Evolutionary conservation across 345 rosid species (phyloP), one percentile per base, ranked within the genome.

Genomic region (Litchi chinensis): DNA sequence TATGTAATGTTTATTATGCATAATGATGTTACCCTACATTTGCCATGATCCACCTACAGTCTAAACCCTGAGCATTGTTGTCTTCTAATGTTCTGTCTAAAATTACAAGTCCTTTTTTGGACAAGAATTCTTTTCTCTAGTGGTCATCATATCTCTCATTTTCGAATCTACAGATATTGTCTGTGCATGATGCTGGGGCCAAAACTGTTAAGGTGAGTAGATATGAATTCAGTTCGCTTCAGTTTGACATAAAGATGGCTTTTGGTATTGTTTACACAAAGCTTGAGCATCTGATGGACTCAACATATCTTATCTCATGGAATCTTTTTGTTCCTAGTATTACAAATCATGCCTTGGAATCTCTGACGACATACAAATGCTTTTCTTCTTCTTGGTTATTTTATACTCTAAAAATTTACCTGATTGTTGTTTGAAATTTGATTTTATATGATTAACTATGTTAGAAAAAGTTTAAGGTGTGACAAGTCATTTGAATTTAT

Each of bases 111-210:
- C 26, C 11, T 56, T 69, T 41, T 41, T 41, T 41, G 44, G 44
- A 41, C 44, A 41, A 41, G 44, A 41, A 1, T 11, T 46, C 12
- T 46, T 7, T 46, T 10, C 16, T 52, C 16, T 2, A 13, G 18
- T 52, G 70, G 67, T 4, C 18, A 63, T 44, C 67, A 69, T 46
- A 32, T 32, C 12, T 46, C 10, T 11, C 12, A 71, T 56, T 10
- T 74, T 0, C 56, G 37, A 16, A 63, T 80, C 69, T 75, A 68
- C 90, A 90, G 92, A 85, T 90, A 76, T 57, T 87, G 62, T 84
- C 87, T 76, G 90, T 92, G 18, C 82, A 84, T 82, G 79, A 83
- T 62, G 83, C 83, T 69, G 93, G 93, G 75, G 89, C 91, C 70
- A 82, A 83, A 70, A 87, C 87, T 69, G 83, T 90, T 37, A 90